Conservation (phyloP, 306 rosid species). For the Cicer judaicum region DNA sequence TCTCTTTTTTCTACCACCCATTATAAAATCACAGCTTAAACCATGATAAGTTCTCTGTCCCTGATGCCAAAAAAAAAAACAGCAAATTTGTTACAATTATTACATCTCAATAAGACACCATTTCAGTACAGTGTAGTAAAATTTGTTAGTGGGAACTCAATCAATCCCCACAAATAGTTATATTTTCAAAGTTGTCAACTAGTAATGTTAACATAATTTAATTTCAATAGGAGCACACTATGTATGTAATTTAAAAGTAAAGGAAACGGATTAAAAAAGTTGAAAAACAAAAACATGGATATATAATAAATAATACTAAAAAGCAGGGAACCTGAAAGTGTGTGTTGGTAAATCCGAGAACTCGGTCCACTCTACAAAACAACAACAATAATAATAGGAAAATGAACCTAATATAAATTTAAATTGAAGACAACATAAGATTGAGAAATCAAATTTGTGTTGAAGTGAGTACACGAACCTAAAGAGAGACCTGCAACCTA, state of each 20-base stretch:
- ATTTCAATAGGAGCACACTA: not conserved
- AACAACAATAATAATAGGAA: not conserved
- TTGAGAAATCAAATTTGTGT: not conserved
- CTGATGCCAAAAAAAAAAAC: conserved; percentile 41
- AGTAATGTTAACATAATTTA: conserved; percentile 2
- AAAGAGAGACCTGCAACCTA: conserved; percentile 40
- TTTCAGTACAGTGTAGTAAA: conserved; percentile 9
- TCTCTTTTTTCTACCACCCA: conserved; percentile 59
- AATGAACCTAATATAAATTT: no score
- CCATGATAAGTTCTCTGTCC: conserved; percentile 44
- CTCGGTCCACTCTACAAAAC: conserved; percentile 59
- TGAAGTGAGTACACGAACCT: conserved; percentile 1
- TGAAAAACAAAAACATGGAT: not conserved
- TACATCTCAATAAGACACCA: conserved; percentile 10
- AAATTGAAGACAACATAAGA: not conserved
- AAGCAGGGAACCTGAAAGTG: conserved; percentile 54
- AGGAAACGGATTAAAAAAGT: not conserved
- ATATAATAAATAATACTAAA: not conserved
- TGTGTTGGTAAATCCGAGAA: conserved; percentile 55
- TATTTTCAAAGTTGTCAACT: not conserved
- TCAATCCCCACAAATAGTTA: not conserved
- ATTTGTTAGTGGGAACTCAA: not conserved
- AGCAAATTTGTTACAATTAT: not conserved
- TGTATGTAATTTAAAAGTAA: not conserved
- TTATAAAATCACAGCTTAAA: conserved; percentile 56